A percentile compares a stretch with the other conserved stretches of the same genome.
Conservation (phyloP, 2,329 filamentous ascomycete species). For the Talaromyces sp. region DNA sequence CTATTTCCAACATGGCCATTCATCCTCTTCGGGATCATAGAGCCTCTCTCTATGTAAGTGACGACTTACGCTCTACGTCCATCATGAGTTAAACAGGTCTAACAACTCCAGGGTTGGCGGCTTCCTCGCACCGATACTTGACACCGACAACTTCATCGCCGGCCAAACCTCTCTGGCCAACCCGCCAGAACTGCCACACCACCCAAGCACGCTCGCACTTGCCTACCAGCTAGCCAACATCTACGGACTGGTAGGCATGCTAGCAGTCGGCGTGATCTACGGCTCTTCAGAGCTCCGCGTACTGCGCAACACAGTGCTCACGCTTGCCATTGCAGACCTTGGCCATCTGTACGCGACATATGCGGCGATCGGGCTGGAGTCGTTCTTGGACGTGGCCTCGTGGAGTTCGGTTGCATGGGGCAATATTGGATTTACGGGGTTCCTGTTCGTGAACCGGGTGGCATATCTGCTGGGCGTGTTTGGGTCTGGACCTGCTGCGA, state of each 20-base stretch:
- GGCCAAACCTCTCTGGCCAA: slow-evolving; percentile 50
- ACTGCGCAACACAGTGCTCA: slow-evolving; percentile 61
- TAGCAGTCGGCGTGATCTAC: slow-evolving; percentile 59
- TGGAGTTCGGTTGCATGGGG: slow-evolving; percentile 72
- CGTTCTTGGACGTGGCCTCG: slow-evolving; percentile 45
- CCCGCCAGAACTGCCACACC: slow-evolving; percentile 21
- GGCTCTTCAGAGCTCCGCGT: slow-evolving; percentile 60
- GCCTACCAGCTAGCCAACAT: slow-evolving; percentile 64
- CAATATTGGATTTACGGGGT: slow-evolving; percentile 60
- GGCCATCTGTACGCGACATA: slow-evolving; percentile 61
- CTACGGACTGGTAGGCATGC: slow-evolving; percentile 60
- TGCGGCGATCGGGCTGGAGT: slow-evolving; percentile 51
- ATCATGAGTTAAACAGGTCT: background rate
- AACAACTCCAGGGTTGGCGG: slow-evolving; percentile 50
- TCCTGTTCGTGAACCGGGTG: slow-evolving; percentile 52
- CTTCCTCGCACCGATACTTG: slow-evolving; percentile 50
- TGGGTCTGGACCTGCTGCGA: slow-evolving; percentile 34
- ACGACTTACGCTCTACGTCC: slow-evolving; percentile 1
- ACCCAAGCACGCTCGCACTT: slow-evolving; percentile 47
- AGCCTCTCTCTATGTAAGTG: slow-evolving; percentile 62
- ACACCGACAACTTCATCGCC: slow-evolving; percentile 57
- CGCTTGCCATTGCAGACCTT: slow-evolving; percentile 59
- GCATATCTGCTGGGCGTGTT: slow-evolving; percentile 57
- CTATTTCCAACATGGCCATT: slow-evolving; percentile 59
- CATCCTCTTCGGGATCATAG: slow-evolving; percentile 60